Percentiles rank a stretch among this genome's conserved stretches.
phyloP scores from a whole-genome alignment of 805 yeast genomes.

The Candida vaughaniae region DNA sequence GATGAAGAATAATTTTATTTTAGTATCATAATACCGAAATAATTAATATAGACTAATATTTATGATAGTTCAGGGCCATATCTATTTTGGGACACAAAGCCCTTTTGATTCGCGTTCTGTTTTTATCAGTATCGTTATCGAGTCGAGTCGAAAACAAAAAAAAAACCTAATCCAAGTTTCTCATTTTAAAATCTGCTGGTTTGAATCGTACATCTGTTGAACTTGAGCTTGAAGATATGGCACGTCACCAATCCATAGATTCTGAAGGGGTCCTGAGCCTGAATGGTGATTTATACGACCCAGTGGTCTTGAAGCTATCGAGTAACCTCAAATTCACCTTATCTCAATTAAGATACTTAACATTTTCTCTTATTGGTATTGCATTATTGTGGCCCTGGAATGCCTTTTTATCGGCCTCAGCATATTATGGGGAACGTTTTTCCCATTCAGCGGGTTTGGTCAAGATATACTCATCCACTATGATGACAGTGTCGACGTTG shows the following conservation, averaged over 20 bases:
- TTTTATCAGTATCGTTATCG: too few species aligned
- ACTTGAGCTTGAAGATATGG: conserved; percentile 18
- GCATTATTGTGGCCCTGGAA: conserved; percentile 97
- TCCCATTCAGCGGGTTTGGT: conserved; percentile 48
- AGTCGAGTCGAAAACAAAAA: too few species aligned
- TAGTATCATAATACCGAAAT: too few species aligned
- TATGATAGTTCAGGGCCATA: too few species aligned
- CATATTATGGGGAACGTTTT: conserved; percentile 69
- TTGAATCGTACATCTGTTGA: too few species aligned
- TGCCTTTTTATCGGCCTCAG: conserved; percentile 81
- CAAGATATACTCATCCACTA: conserved; percentile 68
- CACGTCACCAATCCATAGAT: conserved; percentile 12
- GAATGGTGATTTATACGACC: conserved; percentile 16
- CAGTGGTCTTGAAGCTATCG: conserved; percentile 16
- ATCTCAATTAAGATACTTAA: conserved; percentile 45
- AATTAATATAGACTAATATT: too few species aligned
- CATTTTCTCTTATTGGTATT: conserved; percentile 70
- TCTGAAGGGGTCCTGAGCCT: too few species aligned
- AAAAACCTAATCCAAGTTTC: too few species aligned
- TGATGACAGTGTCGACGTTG: conserved; percentile 84
- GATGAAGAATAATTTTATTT: too few species aligned
- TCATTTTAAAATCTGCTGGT: too few species aligned
- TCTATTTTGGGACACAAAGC: too few species aligned
- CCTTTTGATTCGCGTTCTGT: neutral
- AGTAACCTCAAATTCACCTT: conserved; percentile 15